Evolutionary conservation across 257 asterid species (phyloP), one percentile per base, ranked within the genome.

Genomic region (Fraxinus americana): DNA sequence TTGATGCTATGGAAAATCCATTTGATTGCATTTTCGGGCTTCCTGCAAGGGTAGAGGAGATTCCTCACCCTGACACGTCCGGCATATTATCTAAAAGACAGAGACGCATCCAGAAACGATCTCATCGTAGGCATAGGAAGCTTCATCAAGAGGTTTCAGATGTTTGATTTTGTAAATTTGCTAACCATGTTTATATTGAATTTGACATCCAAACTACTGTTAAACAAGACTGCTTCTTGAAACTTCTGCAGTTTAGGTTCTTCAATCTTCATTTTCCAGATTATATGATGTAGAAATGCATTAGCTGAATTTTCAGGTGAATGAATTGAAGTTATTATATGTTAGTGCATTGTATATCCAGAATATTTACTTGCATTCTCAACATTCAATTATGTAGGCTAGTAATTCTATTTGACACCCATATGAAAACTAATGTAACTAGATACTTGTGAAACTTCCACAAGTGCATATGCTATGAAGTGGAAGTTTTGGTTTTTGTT

Each of bases 91-190:
- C 87, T 35, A 82, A 71, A 74, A 86, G 83, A 69, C 80, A 76
- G 70, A 72, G 57, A 14, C 93, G 81, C 9, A 86, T 78, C 61
- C 87, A 82, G 81, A 94, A 72, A 77, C 84, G 92, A 68, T 78
- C 82, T 74, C 97, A 78, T 2, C 90, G 90, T 23, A 88, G 88
- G 84, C 94, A 72, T 70, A 84, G 88, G 75, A 85, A 70, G 80
- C 92, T 68, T 39, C 94, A 83, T 74, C 82, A 73, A 12, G 88
- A 78, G 71, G 88, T 80, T 69, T 32, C 90, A 32, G 92, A 87
- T 39, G 70, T 23, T 50, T 85, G 89, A 86, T 72, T 38, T 34
- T 83, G 78, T 45, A 50, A 59, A 23, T 27, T 69, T 61, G 68
- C 72, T 41, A 59, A 59, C 14, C 30, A 59, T 59, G 32, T 59